These are phyloP conservation scores for Achaetomiella virescens DNA, from an alignment of 495 filamentous ascomycete genomes.

Conservation along the genomic window DNA sequence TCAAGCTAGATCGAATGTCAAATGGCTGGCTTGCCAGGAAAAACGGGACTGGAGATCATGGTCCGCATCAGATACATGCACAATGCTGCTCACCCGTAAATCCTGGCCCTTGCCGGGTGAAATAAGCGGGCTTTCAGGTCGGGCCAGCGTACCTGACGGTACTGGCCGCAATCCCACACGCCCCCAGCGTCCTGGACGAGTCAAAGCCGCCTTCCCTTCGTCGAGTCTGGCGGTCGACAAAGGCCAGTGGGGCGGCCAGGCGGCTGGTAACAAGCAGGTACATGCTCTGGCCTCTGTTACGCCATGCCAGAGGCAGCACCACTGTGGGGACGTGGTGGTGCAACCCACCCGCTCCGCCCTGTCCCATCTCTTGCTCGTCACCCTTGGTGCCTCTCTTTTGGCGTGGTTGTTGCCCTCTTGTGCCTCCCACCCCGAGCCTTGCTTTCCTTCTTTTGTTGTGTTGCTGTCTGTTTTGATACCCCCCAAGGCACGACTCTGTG, in stretches of 20 bases:
- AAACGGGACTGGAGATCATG: slow-evolving; percentile 6
- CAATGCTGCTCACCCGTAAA: slow-evolving; percentile 39
- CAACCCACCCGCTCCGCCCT: slow-evolving; percentile 14
- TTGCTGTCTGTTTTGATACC: background rate
- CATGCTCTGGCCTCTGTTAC: background rate
- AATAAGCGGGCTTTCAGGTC: slow-evolving; percentile 18
- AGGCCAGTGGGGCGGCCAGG: slow-evolving; percentile 10
- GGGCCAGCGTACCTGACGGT: slow-evolving; percentile 23
- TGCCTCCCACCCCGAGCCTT: background rate
- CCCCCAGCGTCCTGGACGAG: slow-evolving; percentile 8
- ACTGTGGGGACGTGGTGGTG: slow-evolving; percentile 5
- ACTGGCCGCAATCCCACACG: slow-evolving; percentile 14
- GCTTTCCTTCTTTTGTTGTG: slow-evolving; percentile 5
- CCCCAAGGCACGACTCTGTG: slow-evolving; percentile 8
- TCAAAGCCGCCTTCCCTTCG: slow-evolving; percentile 11
- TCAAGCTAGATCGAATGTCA: background rate
- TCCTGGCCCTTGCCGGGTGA: slow-evolving; percentile 34
- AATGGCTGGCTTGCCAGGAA: background rate
- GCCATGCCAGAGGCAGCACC: too few relatives aligned
- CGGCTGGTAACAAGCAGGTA: slow-evolving; percentile 4
- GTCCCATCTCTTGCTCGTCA: slow-evolving; percentile 10
- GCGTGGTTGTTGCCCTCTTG: background rate
- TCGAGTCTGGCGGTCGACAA: slow-evolving; percentile 14
- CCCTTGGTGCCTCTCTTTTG: slow-evolving; percentile 9
- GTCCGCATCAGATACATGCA: slow-evolving; percentile 14